Evolutionary conservation across 768 basidiomycete genomes (phyloP), one percentile per base, ranked within the genome.

Genomic region (Ramaria sp.): DNA sequence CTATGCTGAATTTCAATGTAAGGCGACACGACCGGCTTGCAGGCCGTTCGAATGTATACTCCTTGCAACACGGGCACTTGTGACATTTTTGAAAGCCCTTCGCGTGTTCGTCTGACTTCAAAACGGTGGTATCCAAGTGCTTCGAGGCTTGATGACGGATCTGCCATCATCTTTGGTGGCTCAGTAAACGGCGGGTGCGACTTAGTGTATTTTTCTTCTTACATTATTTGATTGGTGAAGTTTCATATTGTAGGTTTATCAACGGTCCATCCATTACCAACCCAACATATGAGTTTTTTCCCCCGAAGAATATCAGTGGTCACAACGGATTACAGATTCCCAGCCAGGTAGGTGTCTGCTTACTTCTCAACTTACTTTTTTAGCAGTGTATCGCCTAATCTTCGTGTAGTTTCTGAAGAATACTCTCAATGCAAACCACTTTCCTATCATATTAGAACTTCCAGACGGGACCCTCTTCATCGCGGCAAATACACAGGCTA

Each of bases 241-340:
- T 33, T 19, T 24, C 7, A 43, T 72, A 64, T 86, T 17, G 86
- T 9, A 86, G 86, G 39, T 93, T 84, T 66, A 84, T 91, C 59
- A 89, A 88, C 67, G 76, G 77, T 60, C 74, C 74, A 0, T 66
- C 64, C 13, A 85, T 90, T 61, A 80, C 84, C 63, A 88, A 89
- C 65, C 91, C 90, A 0, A 88, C 86, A 0, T 84, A 85, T 67
- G 86, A 90, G 69, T 86, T 88, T 71, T 90, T 81, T 74, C 89
- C 89, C 3, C 72, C 79, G 7, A 57, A 57, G 24, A 46, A 46
- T 30, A 63, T 62, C 57, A 81, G 78, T 19, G 67, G 63, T 15
- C 75, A 84, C 5, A 73, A 88, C 57, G 63, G 67, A 11, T 81
- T 84, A 2, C 77, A 79, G 10, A 78, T 91, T 65, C 75, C 45